Conservation (phyloP, 768 basidiomycete species). For the Polyporus arcularius region DNA sequence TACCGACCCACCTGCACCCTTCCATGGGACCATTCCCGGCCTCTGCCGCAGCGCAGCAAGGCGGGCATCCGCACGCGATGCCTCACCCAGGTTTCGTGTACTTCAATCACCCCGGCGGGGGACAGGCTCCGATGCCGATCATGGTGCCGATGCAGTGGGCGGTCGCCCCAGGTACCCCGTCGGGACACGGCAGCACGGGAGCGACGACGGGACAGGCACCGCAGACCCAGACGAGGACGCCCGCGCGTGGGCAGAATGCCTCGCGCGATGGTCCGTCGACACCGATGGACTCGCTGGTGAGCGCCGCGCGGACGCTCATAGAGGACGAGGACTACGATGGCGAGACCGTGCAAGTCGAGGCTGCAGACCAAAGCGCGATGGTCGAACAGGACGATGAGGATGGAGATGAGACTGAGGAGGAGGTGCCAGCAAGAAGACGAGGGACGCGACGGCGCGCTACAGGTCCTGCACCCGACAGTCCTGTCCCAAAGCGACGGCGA, state of each 20-base stretch:
- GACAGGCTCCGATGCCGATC: constrained; percentile 9
- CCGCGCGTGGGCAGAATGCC: constrained; percentile 24
- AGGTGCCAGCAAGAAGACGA: background rate
- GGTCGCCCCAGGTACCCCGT: background rate
- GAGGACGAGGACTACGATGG: constrained; percentile 35
- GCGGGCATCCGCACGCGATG: background rate
- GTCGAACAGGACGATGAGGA: constrained; percentile 9
- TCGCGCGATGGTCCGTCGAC: constrained; percentile 23
- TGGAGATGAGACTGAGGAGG: constrained; percentile 27
- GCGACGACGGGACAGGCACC: background rate
- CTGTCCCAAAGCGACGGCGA: constrained; percentile 42
- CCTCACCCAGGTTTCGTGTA: constrained; percentile 15
- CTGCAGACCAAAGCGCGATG: too few species aligned
- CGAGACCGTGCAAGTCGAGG: background rate
- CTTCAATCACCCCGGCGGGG: constrained; percentile 5
- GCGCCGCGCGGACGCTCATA: constrained; percentile 61
- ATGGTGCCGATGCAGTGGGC: constrained; percentile 19
- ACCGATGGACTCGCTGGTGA: constrained; percentile 60
- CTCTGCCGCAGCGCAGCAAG: background rate
- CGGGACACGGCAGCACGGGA: background rate
- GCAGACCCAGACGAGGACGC: constrained; percentile 5
- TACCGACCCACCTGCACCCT: constrained; percentile 24
- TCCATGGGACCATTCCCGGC: constrained; percentile 11
- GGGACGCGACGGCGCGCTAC: background rate
- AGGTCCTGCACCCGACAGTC: constrained; percentile 24